Evolutionary conservation across 805 yeast genomes (phyloP), one percentile per base, ranked within the genome.

Genomic region (Barnettozyma botsteinii): DNA sequence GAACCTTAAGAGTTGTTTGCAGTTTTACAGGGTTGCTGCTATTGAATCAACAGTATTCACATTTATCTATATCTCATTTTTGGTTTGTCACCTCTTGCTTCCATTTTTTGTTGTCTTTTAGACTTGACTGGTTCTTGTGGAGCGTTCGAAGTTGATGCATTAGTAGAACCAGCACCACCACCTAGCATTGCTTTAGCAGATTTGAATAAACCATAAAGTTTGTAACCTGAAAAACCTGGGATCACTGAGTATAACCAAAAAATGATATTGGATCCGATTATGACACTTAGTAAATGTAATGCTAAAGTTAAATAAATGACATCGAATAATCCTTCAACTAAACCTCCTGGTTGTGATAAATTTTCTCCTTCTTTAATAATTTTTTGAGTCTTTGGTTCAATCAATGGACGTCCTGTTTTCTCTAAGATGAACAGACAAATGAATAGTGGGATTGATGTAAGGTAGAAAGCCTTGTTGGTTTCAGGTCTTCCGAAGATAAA

Each of bases 271-370:
- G 73, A 58, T 24, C 73, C 73, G 43, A 73, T 64, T 3, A 70
- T 12, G 10, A 72, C 50, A 55, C 65, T 64, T 14, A 75, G 62
- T 1, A 70, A 31, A 43, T 75, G 72, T 20, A 73, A 62, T n/a
- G 68, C 45, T 57, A 76, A 60, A 7, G 81, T 73, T 36, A 75
- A 46, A 53, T 77, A 77, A 31, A 77, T 60, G 27, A 73, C 48
- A 51, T 77, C 84, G 46, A 75, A 74, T 56, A 76, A 56, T 53
- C 73, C 75, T 53, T 75, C 81, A 27, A 66, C 68, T 11, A 75
- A 54, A 0, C 80, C 80, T 11, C 80, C 80, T 11, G 64, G 64
- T 20, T 69, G 72, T 25, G 56, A 52, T 35, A 77, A 58, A 47
- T 77, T 79, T 33, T 66, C 68, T 1, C 81, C 81, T 27, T 68